A percentile compares a stretch with the other conserved stretches of the same genome.
These are phyloP conservation scores for Castanopsis chinensis DNA, from an alignment of 306 rosid genomes.

Conservation along the genomic window DNA sequence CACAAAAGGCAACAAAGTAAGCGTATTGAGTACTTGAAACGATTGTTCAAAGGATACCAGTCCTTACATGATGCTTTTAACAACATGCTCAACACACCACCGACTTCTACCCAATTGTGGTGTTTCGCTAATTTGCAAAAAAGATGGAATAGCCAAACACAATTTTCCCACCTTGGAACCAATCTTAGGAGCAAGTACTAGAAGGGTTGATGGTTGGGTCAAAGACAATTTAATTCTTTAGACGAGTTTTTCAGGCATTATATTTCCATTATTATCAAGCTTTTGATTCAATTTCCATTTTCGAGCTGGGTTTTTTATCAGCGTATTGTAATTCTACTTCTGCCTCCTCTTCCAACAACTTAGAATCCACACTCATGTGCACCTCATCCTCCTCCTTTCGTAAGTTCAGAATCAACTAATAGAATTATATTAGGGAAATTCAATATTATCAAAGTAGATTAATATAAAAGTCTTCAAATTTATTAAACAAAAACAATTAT, in stretches of 20 bases:
- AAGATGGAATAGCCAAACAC: conserved; percentile 33
- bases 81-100: conserved; percentile 62
- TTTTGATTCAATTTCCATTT: conserved; percentile 26
- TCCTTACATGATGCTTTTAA: conserved; percentile 47
- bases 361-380: background rate
- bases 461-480: too few relatives aligned
- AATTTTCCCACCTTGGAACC: conserved; percentile 52
- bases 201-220: conserved; percentile 53
- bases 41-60: conserved; percentile 37
- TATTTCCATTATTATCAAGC: background rate
- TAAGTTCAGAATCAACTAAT: too few relatives aligned
- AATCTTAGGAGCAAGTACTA: conserved; percentile 39
- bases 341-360: background rate
- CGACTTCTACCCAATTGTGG: conserved; percentile 59
- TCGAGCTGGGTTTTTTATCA: conserved; percentile 6
- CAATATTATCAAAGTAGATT: too few relatives aligned
- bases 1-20: background rate
- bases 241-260: conserved; percentile 17
- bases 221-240: conserved; percentile 41
- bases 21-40: conserved; percentile 61
- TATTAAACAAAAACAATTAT: too few relatives aligned
- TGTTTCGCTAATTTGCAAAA: conserved; percentile 41
- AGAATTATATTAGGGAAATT: too few relatives aligned
- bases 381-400: too few relatives aligned
- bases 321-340: background rate